Percentiles rank a stretch among this genome's conserved stretches.
phyloP scores from a whole-genome alignment of 2,329 filamentous ascomycete genomes.

The Xenoacremonium recifei region DNA sequence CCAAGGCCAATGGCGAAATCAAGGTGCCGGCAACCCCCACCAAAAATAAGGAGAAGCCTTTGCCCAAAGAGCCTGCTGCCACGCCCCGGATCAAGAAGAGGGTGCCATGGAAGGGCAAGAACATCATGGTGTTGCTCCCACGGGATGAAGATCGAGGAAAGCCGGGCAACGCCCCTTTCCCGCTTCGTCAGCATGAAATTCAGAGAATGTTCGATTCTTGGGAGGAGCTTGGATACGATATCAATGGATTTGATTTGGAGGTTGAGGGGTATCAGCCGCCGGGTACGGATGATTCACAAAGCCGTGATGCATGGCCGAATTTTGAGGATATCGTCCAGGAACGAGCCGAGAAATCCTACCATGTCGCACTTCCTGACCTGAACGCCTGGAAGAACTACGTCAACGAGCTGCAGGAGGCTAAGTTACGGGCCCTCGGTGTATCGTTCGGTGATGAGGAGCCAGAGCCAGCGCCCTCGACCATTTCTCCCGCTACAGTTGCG shows the following conservation, averaged over 20 bases:
- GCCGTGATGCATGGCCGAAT: conserved; percentile 66
- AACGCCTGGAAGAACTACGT: conserved; percentile 76
- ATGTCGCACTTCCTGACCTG: conserved; percentile 68
- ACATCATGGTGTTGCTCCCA: conserved; percentile 69
- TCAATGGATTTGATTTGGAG: conserved; percentile 65
- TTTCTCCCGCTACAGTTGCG: conserved; percentile 67
- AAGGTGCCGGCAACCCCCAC: conserved; percentile 34
- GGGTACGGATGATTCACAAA: conserved; percentile 54
- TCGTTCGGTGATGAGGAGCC: conserved; percentile 74
- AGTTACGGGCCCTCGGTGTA: conserved; percentile 87
- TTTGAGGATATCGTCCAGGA: conserved; percentile 58
- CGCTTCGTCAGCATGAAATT: conserved; percentile 56
- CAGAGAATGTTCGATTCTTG: conserved; percentile 63
- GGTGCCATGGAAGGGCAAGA: conserved; percentile 73
- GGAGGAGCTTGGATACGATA: conserved; percentile 68
- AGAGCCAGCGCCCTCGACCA: conserved; percentile 52
- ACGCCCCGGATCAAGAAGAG: conserved; percentile 67
- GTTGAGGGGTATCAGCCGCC: conserved; percentile 40
- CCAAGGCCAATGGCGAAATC: conserved; percentile 25
- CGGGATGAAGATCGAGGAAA: conserved; percentile 64
- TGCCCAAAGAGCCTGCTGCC: conserved; percentile 38
- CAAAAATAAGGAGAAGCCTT: conserved; percentile 33
- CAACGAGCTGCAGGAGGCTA: conserved; percentile 81
- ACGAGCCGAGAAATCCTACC: conserved; percentile 50
- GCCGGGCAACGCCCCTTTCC: conserved; percentile 50